These are phyloP conservation scores for Piromyces finnis DNA, from an alignment of 192 early-diverging fungal species.

Conservation along the genomic window DNA sequence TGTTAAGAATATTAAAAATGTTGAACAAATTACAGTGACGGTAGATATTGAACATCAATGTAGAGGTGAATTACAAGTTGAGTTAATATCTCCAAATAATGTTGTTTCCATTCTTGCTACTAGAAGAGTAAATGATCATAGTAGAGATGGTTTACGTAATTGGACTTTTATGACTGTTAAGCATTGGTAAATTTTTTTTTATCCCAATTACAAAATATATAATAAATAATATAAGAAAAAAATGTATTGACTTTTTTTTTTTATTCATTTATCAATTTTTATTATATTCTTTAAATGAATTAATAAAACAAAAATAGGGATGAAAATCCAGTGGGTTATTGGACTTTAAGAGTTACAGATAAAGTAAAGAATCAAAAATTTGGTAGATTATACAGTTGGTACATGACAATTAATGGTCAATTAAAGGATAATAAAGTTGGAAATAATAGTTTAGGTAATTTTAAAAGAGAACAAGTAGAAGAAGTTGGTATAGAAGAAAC, in stretches of 20 bases:
- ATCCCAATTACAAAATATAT: too few species aligned
- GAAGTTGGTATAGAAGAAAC: background rate
- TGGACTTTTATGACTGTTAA: constrained; percentile 96
- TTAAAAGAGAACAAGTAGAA: background rate
- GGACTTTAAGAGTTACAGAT: constrained; percentile 59
- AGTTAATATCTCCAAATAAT: constrained; percentile 50
- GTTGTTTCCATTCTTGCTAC: constrained; percentile 49
- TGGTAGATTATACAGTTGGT: constrained; percentile 48
- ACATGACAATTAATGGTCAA: constrained; percentile 40
- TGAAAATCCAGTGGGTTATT: constrained; percentile 67
- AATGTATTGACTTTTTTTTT: background rate
- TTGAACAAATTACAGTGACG: constrained; percentile 82
- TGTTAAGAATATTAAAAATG: constrained; percentile 12
- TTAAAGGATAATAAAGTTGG: background rate
- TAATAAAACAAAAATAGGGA: constrained; percentile 33
- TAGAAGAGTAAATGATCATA: constrained; percentile 39
- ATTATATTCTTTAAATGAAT: background rate
- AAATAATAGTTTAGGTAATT: background rate
- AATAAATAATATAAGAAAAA: too few species aligned
- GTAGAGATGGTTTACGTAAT: constrained; percentile 44
- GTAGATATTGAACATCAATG: constrained; percentile 64
- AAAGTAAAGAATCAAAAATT: constrained; percentile 20
- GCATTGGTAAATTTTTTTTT: too few species aligned
- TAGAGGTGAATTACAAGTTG: constrained; percentile 74
- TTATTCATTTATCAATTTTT: background rate